Conservation (phyloP, 352 stramenopile species). For the Pythium phragmiticola region DNA sequence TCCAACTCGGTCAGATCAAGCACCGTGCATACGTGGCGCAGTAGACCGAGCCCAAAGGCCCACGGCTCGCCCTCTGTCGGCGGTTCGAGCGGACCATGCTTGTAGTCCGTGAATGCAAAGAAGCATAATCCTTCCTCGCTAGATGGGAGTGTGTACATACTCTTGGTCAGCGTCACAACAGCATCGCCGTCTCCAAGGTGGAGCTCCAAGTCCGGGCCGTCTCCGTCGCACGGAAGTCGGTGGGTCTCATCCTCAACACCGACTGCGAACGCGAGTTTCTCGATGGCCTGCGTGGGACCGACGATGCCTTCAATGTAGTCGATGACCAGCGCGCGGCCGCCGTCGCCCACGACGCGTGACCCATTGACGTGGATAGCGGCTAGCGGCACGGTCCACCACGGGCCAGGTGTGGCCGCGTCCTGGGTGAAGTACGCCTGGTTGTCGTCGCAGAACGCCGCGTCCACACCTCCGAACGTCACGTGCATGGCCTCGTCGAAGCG, state of each 20-base stretch:
- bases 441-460: slow-evolving; percentile 10
- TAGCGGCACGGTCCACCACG: slow-evolving; percentile 4
- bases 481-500: neutral
- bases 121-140: no score
- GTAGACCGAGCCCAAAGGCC: slow-evolving; percentile 6
- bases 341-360: neutral
- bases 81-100: no score
- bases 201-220: slow-evolving; percentile 14
- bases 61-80: no score
- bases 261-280: neutral
- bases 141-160: no score
- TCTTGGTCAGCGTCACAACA: no score
- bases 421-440: no score
- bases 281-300: neutral
- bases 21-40: slow-evolving; percentile 15
- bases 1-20: slow-evolving; percentile 1
- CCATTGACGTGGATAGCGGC: neutral
- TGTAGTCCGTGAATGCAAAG: no score
- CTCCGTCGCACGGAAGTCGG: slow-evolving; percentile 9
- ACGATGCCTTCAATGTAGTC: neutral
- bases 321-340: neutral
- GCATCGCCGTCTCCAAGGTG: neutral
- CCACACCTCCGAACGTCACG: slow-evolving; percentile 11
- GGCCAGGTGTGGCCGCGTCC: neutral
- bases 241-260: neutral